Evolutionary conservation across 2,329 filamentous ascomycete species (phyloP).

Genomic region (Xylariaceae sp.): DNA sequence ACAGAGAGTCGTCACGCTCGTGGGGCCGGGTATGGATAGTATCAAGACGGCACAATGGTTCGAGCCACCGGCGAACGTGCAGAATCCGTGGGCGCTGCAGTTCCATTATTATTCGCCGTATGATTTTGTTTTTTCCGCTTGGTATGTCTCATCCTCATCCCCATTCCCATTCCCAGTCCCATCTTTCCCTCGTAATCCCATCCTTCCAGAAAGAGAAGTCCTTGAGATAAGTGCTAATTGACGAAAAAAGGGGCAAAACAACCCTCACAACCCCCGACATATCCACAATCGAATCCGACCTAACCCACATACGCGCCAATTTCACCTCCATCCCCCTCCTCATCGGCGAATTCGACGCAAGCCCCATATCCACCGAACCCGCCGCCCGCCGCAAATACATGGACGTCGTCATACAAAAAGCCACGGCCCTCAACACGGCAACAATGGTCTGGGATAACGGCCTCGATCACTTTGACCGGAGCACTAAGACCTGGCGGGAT

Average conservation of each 20-base stretch:
- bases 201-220: no score
- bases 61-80: slow-evolving; percentile 41
- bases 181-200: no score
- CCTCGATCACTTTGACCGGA: slow-evolving; percentile 48
- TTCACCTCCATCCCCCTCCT: slow-evolving; percentile 52
- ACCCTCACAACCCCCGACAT: slow-evolving; percentile 52
- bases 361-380: slow-evolving; percentile 45
- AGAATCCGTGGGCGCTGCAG: slow-evolving; percentile 55
- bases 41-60: slow-evolving; percentile 52
- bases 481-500: slow-evolving; percentile 46
- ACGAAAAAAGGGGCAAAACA: slow-evolving; percentile 47
- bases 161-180: not conserved
- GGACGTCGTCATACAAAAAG: slow-evolving; percentile 47
- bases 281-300: slow-evolving; percentile 42
- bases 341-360: slow-evolving; percentile 54
- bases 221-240: no score
- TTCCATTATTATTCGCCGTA: slow-evolving; percentile 59
- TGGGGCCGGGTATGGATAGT: slow-evolving; percentile 46
- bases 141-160: slow-evolving; percentile 13
- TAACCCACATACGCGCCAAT: slow-evolving; percentile 47
- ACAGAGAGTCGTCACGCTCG: slow-evolving; percentile 51
- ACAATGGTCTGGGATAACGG: slow-evolving; percentile 58
- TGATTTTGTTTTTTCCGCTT: slow-evolving; percentile 44
- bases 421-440: slow-evolving; percentile 44
- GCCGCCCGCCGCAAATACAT: slow-evolving; percentile 52